These are phyloP conservation scores for Alternaria angustiovoidea DNA, from an alignment of 2,329 filamentous ascomycete species.

Conservation along the genomic window DNA sequence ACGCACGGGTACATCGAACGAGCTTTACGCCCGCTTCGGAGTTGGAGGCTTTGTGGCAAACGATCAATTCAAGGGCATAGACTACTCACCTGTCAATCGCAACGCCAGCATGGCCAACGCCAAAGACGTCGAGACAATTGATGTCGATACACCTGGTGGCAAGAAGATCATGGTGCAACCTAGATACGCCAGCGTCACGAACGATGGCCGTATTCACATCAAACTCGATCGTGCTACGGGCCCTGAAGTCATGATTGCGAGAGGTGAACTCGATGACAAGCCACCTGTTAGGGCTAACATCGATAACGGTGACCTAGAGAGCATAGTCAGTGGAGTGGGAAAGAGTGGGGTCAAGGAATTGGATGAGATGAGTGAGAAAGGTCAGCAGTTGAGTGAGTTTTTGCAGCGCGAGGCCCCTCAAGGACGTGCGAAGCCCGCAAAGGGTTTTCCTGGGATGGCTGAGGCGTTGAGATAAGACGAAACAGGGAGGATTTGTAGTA, in stretches of 20 bases:
- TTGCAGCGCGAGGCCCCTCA: constrained; percentile 13
- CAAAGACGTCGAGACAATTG: constrained; percentile 48
- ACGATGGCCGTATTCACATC: constrained; percentile 43
- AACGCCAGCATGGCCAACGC: constrained; percentile 9
- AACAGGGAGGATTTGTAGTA: neutral
- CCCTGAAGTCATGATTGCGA: constrained; percentile 32
- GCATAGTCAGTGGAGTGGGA: constrained; percentile 11
- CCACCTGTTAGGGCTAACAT: constrained; percentile 27
- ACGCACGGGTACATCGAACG: constrained; percentile 18
- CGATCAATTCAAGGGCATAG: constrained; percentile 48
- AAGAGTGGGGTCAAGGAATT: constrained; percentile 29
- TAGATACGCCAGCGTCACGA: constrained; percentile 48
- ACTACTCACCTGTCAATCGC: constrained; percentile 33
- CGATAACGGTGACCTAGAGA: constrained; percentile 16
- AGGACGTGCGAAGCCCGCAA: neutral
- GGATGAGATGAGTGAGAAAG: constrained; percentile 32
- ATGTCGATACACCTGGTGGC: constrained; percentile 57
- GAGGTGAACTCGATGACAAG: constrained; percentile 37
- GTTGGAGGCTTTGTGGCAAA: constrained; percentile 56
- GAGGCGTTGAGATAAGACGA: constrained; percentile 14
- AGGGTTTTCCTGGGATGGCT: constrained; percentile 13
- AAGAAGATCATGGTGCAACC: constrained; percentile 63
- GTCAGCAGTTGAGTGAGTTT: constrained; percentile 22
- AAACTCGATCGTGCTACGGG: constrained; percentile 32
- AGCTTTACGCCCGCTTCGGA: constrained; percentile 50